Percentiles rank a stretch among this genome's conserved stretches.
phyloP scores from a whole-genome alignment of 2,329 filamentous ascomycete species.

The Apiospora saccharicola region DNA sequence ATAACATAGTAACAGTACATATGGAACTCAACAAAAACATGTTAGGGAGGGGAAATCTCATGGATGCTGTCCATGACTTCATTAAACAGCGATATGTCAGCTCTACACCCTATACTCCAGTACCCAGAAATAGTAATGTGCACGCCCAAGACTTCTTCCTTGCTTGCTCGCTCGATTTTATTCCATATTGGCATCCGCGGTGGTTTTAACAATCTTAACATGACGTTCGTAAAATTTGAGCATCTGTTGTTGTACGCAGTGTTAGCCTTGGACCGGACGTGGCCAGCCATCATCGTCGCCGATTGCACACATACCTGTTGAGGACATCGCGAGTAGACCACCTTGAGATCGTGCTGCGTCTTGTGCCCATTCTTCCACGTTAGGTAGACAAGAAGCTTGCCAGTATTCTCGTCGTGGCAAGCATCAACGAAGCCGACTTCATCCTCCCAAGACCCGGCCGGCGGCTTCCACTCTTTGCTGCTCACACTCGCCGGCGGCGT shows the following conservation, averaged over 20 bases:
- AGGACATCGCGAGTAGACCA: slow-evolving; percentile 78
- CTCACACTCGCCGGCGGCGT: slow-evolving; percentile 56
- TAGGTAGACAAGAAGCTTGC: slow-evolving; percentile 71
- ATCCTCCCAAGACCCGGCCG: slow-evolving; percentile 79
- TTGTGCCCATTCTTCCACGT: slow-evolving; percentile 78
- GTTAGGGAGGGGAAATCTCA: background rate
- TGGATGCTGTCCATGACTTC: background rate
- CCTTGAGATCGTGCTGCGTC: slow-evolving; percentile 73
- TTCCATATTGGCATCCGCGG: background rate
- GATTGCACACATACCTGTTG: slow-evolving; percentile 65
- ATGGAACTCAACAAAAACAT: background rate
- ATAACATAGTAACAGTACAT: background rate
- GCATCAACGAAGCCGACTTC: slow-evolving; percentile 75
- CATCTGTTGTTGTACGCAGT: slow-evolving; percentile 51
- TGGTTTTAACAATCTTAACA: slow-evolving; percentile 58
- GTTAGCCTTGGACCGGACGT: background rate
- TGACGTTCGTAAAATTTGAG: slow-evolving; percentile 66
- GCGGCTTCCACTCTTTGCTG: slow-evolving; percentile 66
- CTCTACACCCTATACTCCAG: background rate
- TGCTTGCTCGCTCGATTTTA: background rate
- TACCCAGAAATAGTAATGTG: background rate
- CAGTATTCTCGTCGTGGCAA: slow-evolving; percentile 69
- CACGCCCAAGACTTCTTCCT: background rate
- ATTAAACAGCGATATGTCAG: background rate
- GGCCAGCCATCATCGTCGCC: background rate